phyloP scores from a whole-genome alignment of 768 basidiomycete genomes.

The Mycena haematopus region DNA sequence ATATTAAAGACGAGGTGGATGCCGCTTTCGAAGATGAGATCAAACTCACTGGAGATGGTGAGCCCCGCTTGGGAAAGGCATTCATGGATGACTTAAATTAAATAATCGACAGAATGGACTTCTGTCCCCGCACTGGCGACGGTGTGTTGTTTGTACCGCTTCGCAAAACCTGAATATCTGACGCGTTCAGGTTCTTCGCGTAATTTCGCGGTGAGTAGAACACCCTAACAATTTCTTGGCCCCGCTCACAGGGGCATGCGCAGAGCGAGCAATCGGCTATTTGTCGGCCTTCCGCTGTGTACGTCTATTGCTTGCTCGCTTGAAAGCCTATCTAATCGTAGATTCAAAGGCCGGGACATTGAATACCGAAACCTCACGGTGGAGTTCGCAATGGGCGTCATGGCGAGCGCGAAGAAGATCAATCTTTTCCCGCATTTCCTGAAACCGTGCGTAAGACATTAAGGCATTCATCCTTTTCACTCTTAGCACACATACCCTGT shows the following conservation, averaged over 20 bases:
- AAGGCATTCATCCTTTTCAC: no score
- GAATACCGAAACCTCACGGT: slow-evolving; percentile 19
- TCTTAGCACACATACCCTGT: not conserved
- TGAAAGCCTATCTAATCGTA: not conserved
- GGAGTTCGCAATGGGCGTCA: slow-evolving; percentile 39
- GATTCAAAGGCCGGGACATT: not conserved
- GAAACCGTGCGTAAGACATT: slow-evolving; percentile 38
- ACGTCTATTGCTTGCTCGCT: not conserved
- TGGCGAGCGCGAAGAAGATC: slow-evolving; percentile 35
- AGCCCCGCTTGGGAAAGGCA: no score
- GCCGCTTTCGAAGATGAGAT: slow-evolving; percentile 29
- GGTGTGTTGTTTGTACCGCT: not conserved
- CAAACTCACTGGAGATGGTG: not conserved
- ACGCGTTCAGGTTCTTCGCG: not conserved
- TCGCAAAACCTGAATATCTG: not conserved
- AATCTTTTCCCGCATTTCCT: slow-evolving; percentile 41
- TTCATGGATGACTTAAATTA: no score
- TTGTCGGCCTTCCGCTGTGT: not conserved
- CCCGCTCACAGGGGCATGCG: no score
- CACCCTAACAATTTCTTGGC: no score
- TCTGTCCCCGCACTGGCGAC: not conserved
- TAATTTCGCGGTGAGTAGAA: not conserved
- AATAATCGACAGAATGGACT: not conserved
- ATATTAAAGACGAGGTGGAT: slow-evolving; percentile 31
- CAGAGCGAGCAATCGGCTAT: not conserved